Percentiles rank a stretch among this genome's conserved stretches.
Evolutionary conservation across 1,139 yeast genomes (phyloP).

Genomic region (Tardiomyces depauwii): DNA sequence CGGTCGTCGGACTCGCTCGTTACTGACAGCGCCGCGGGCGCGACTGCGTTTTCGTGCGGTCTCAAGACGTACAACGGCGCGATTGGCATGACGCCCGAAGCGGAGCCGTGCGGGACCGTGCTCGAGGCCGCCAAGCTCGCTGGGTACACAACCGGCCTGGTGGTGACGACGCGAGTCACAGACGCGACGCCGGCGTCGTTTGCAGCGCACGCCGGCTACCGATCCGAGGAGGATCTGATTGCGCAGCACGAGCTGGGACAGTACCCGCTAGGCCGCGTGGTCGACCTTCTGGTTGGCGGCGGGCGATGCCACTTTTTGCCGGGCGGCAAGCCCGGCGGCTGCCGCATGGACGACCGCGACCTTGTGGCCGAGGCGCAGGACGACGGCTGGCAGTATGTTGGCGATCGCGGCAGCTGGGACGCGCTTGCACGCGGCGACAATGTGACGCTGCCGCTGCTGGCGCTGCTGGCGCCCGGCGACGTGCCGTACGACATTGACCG

Average conservation of each 20-base stretch:
- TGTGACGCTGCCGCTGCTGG: slow-evolving; percentile 59
- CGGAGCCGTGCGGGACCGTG: slow-evolving; percentile 66
- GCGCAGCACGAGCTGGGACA: slow-evolving; percentile 79
- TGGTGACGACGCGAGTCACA: slow-evolving; percentile 73
- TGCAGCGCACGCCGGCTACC: slow-evolving; percentile 59
- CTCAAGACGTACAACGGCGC: slow-evolving; percentile 76
- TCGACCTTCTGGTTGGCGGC: slow-evolving; percentile 80
- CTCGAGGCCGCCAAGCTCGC: slow-evolving; percentile 70
- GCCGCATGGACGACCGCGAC: slow-evolving; percentile 55
- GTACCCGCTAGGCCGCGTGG: slow-evolving; percentile 63
- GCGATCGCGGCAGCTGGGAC: slow-evolving; percentile 47
- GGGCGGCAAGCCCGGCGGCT: slow-evolving; percentile 34
- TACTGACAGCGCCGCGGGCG: slow-evolving; percentile 93
- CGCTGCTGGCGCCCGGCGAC: slow-evolving; percentile 57
- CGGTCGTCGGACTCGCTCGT: slow-evolving; percentile 58
- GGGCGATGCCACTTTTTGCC: slow-evolving; percentile 68
- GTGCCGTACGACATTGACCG: slow-evolving; percentile 78
- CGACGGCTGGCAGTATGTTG: slow-evolving; percentile 58
- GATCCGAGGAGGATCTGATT: slow-evolving; percentile 70
- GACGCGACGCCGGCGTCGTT: slow-evolving; percentile 91
- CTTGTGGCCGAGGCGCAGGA: slow-evolving; percentile 47
- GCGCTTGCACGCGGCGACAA: slow-evolving; percentile 42
- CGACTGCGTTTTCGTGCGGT: slow-evolving; percentile 80
- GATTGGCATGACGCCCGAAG: slow-evolving; percentile 56
- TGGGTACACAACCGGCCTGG: slow-evolving; percentile 74